These are phyloP conservation scores for Scutellaria minor DNA, from an alignment of 257 asterid genomes.

Conservation along the genomic window DNA sequence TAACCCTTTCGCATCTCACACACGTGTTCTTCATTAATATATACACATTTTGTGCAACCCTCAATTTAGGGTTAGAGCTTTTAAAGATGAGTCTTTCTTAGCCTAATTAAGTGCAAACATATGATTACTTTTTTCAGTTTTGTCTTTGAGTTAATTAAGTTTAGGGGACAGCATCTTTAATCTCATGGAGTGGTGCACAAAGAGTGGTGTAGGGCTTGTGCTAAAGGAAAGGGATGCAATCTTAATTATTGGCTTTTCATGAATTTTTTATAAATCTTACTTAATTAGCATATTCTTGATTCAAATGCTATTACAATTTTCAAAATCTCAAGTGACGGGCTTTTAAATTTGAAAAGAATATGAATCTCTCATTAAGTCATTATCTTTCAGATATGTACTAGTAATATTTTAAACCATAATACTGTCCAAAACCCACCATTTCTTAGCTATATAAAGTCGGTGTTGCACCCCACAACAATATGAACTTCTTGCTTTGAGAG, in stretches of 20 bases:
- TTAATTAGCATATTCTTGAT: neutral
- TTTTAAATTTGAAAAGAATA: constrained; percentile 36
- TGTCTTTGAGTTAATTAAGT: constrained; percentile 21
- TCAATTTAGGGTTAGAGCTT: constrained; percentile 42
- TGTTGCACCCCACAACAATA: constrained; percentile 9
- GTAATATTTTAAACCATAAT: constrained; percentile 30
- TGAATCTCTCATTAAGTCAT: constrained; percentile 26
- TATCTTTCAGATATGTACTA: too few relatives aligned
- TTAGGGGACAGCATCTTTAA: constrained; percentile 36
- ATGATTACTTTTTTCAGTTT: neutral
- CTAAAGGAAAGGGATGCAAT: constrained; percentile 25
- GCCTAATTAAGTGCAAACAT: constrained; percentile 17
- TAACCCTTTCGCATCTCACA: constrained; percentile 30
- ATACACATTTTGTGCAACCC: constrained; percentile 7
- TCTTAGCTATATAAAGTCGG: constrained; percentile 50
- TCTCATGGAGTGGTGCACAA: constrained; percentile 34
- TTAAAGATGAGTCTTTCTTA: neutral
- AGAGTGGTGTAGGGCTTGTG: constrained; percentile 26
- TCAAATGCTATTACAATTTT: neutral
- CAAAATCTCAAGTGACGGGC: constrained; percentile 34
- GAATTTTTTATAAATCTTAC: neutral
- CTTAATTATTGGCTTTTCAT: neutral
- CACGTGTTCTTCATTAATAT: constrained; percentile 35
- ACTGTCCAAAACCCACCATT: constrained; percentile 34
- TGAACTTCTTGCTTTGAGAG: constrained; percentile 24